Base-by-base conservation (phyloP, 192 early-diverging fungal genomes). In the Helicostylum pulchrum region DNA sequence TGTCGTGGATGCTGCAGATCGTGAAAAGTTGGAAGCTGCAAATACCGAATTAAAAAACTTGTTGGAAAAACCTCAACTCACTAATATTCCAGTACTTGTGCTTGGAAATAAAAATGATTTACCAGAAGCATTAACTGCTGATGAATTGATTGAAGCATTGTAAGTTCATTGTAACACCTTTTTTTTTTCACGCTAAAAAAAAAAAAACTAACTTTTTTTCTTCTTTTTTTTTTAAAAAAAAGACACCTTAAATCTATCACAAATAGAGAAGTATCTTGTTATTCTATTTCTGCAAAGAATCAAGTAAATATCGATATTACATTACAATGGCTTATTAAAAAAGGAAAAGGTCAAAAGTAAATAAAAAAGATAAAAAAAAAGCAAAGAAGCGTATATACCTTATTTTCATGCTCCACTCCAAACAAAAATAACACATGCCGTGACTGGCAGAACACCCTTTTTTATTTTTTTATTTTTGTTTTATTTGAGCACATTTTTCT, bases 41-140 rank as follows among this genome's bases (percentile, higher is more conserved):
- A 83, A 89, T 48, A 91, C 89, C 14, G 97, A 99, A 76, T 87
- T 99, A 31, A 89, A 92, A 79, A 87, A 80, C 51, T 70, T 99
- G 23, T 80, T 99, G 62, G 92, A 97, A 61, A 97, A 97, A 74
- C 93, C 95, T 19, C 92, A 92, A 74, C 78, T 99, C 60, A 86
- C 87, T 1, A 90, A 86, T 59, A 98, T 99, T 46, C 97, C 97
- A 15, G 87, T 99, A n/a, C 83, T 99, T 26, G 94, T 99, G 17
- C 85, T 99, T 19, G 97, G 94, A 1, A 99, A 98, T 78, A 99
- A 99, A 85, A 99, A 98, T 63, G 97, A 99, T 77, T 73, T 99
- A 60, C 87, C 89, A 3, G 88, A 85, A 23, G 95, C 96, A 21
- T 74, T 98, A 53, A 83, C 79, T 2, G 94, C 93, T 1, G 93